Percentiles rank a stretch among this genome's conserved stretches.
These are phyloP conservation scores for Paraleonurus japonicus DNA, from an alignment of 257 asterid species.

Conservation along the genomic window DNA sequence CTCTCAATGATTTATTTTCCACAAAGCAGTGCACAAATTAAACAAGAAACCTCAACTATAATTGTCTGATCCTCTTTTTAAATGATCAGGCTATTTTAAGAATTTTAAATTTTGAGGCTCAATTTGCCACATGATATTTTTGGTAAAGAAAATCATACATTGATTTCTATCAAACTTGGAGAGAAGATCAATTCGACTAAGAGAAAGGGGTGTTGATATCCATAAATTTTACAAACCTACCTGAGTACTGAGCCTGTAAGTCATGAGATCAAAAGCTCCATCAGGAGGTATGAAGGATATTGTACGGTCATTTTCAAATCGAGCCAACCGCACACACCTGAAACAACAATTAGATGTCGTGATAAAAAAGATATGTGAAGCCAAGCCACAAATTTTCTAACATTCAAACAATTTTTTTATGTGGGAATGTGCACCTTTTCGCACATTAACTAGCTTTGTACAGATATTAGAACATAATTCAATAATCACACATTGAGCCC, in stretches of 20 bases:
- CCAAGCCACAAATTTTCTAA: background rate
- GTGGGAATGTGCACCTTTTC: background rate
- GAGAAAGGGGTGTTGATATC: background rate
- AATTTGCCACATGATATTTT: background rate
- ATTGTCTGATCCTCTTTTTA: background rate
- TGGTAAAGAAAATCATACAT: background rate
- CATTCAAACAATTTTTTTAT: background rate
- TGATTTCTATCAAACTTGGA: background rate
- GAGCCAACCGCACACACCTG: slow-evolving; percentile 97
- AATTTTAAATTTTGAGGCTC: background rate
- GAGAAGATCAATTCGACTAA: slow-evolving; percentile 10
- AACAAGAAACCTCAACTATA: background rate
- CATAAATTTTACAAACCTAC: slow-evolving; percentile 32
- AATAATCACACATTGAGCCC: slow-evolving; percentile 3
- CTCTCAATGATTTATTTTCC: background rate
- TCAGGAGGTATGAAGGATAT: slow-evolving; percentile 97
- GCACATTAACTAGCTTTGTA: background rate
- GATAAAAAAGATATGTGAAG: slow-evolving; percentile 12
- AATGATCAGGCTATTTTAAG: background rate
- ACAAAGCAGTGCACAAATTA: background rate
- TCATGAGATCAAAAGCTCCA: slow-evolving; percentile 99
- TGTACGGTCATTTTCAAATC: slow-evolving; percentile 95
- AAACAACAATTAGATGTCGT: slow-evolving; percentile 20
- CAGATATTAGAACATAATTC: background rate
- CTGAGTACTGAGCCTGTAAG: slow-evolving; percentile 97